phyloP scores from a whole-genome alignment of 2,329 filamentous ascomycete species.

The Colletotrichum gigasporum region DNA sequence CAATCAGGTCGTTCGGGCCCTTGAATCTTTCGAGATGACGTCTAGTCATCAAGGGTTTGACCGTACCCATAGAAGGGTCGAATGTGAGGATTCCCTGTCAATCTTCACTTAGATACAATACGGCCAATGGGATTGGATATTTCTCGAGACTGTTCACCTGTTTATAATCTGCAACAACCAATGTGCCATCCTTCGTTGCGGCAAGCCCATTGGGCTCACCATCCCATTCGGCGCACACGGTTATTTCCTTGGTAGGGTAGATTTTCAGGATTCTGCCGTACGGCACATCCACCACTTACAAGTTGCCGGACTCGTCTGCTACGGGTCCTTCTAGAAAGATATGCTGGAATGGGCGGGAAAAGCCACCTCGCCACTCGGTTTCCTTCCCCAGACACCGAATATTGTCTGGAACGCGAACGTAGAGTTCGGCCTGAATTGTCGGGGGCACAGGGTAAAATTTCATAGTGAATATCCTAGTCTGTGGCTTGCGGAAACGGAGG shows the following conservation, averaged over 20 bases:
- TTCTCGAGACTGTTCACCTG: slow-evolving; percentile 43
- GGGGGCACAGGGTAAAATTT: slow-evolving; percentile 47
- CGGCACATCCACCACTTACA: slow-evolving; percentile 50
- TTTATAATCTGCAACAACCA: slow-evolving; percentile 52
- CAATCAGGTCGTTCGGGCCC: slow-evolving; percentile 51
- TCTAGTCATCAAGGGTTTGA: slow-evolving; percentile 43
- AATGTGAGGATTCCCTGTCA: slow-evolving; percentile 47
- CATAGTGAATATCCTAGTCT: slow-evolving; percentile 38
- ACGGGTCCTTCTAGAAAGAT: slow-evolving; percentile 53
- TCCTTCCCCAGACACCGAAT: slow-evolving; percentile 42
- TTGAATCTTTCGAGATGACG: slow-evolving; percentile 53
- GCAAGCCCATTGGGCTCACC: slow-evolving; percentile 52
- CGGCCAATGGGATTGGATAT: background rate
- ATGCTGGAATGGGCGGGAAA: slow-evolving; percentile 43
- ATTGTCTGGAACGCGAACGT: slow-evolving; percentile 45
- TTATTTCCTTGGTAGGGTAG: slow-evolving; percentile 38
- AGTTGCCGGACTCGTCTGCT: slow-evolving; percentile 40
- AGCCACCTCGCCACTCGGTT: slow-evolving; percentile 50
- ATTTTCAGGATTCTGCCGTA: slow-evolving; percentile 50
- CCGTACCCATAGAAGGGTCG: slow-evolving; percentile 39
- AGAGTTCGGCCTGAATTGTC: slow-evolving; percentile 44
- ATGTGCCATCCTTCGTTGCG: slow-evolving; percentile 41
- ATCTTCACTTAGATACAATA: background rate
- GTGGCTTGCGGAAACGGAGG: background rate
- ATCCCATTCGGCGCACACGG: slow-evolving; percentile 45